phyloP scores from a whole-genome alignment of 2,329 filamentous ascomycete species.

The Orbilia oligospora region DNA sequence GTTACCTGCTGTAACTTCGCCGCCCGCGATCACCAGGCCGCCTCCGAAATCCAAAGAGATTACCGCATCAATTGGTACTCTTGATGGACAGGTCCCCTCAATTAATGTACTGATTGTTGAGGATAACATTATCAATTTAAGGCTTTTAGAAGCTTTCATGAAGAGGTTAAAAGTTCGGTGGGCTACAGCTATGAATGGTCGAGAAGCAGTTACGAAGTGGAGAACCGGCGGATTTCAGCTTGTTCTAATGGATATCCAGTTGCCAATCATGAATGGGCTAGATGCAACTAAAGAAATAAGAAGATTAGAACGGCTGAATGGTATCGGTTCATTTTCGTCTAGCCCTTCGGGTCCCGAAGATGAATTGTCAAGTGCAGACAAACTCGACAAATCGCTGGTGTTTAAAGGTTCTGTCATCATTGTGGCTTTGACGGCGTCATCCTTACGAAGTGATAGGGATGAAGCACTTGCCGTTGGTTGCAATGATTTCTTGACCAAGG shows the following conservation, averaged over 20 bases:
- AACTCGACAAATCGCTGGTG: conserved; percentile 76
- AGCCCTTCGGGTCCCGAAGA: conserved; percentile 71
- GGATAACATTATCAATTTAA: conserved; percentile 97
- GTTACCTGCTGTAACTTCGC: conserved; percentile 24
- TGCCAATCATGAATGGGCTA: conserved; percentile 95
- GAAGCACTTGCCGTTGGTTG: conserved; percentile 95
- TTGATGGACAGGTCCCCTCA: conserved; percentile 88
- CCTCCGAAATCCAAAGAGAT: conserved; percentile 47
- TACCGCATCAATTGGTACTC: conserved; percentile 66
- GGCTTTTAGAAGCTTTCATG: conserved; percentile 93
- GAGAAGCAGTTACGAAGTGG: conserved; percentile 95
- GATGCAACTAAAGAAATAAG: conserved; percentile 96
- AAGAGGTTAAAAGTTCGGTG: conserved; percentile 95
- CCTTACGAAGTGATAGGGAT: conserved; percentile 92
- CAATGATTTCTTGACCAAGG: conserved; percentile 98
- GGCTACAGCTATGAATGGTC: conserved; percentile 96
- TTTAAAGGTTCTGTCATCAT: conserved; percentile 99
- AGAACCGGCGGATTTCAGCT: conserved; percentile 91
- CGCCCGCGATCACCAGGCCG: conserved; percentile 37
- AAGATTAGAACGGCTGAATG: conserved; percentile 87
- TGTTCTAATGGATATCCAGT: conserved; percentile 97
- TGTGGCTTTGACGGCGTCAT: conserved; percentile 93
- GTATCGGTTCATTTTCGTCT: conserved; percentile 90
- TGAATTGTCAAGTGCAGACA: conserved; percentile 68
- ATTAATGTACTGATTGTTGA: conserved; percentile 98